These are phyloP conservation scores for Spergularia marina DNA, from an alignment of 148 eudicot species.

Conservation along the genomic window DNA sequence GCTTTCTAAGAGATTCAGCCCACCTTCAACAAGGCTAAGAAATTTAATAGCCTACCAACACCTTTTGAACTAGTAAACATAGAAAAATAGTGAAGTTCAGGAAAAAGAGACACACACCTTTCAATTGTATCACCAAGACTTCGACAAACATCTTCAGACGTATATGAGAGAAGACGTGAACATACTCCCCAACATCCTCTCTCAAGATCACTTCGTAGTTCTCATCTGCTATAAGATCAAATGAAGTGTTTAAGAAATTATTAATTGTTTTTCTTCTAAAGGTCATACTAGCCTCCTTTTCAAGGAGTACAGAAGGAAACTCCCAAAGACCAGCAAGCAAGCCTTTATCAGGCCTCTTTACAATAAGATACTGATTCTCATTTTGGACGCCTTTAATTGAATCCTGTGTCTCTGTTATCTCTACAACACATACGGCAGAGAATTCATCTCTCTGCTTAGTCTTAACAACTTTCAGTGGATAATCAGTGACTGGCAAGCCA, in stretches of 20 bases:
- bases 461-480: slow-evolving; percentile 73
- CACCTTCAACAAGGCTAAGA: slow-evolving; percentile 42
- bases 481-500: slow-evolving; percentile 63
- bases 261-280: slow-evolving; percentile 60
- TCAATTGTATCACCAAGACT: slow-evolving; percentile 49
- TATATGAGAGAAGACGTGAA: slow-evolving; percentile 81
- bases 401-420: slow-evolving; percentile 44
- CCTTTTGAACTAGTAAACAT: not conserved
- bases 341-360: slow-evolving; percentile 88
- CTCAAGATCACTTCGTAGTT: slow-evolving; percentile 50
- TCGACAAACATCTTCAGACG: slow-evolving; percentile 93
- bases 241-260: slow-evolving; percentile 52
- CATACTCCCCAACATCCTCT: slow-evolving; percentile 81
- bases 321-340: slow-evolving; percentile 99
- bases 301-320: slow-evolving; percentile 77
- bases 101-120: slow-evolving; percentile 37
- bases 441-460: slow-evolving; percentile 74
- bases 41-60: not conserved
- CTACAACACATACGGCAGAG: slow-evolving; percentile 86
- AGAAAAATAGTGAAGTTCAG: not conserved
- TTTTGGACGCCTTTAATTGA: slow-evolving; percentile 23
- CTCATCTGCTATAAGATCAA: slow-evolving; percentile 48
- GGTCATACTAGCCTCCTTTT: slow-evolving; percentile 44
- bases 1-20: slow-evolving; percentile 26
- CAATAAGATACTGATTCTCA: slow-evolving; percentile 58